Evolutionary conservation across 1,284 basidiomycete species (phyloP).

Genomic region (Retiboletus flavoniger): DNA sequence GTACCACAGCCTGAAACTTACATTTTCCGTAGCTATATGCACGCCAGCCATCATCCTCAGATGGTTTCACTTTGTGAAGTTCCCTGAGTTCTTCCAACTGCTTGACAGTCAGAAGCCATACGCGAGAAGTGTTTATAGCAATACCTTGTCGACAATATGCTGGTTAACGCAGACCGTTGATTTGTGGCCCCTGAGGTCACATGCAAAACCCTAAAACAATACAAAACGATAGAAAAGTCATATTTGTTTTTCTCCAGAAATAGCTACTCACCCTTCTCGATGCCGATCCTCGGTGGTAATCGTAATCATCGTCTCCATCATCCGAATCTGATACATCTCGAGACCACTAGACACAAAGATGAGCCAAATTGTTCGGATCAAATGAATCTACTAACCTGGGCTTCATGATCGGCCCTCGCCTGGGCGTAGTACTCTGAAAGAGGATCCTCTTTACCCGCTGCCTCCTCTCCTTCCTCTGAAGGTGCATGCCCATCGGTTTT

Average conservation of each 20-base stretch:
- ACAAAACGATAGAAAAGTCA: neutral
- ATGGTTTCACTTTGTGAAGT: constrained; percentile 56
- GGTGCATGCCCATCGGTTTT: constrained; percentile 2
- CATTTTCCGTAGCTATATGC: constrained; percentile 62
- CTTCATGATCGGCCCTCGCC: constrained; percentile 49
- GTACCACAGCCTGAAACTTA: constrained; percentile 24
- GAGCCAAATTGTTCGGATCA: neutral
- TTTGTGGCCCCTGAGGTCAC: constrained; percentile 48
- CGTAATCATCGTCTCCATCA: constrained; percentile 14
- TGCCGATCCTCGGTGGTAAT: neutral
- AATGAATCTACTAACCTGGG: constrained; percentile 35
- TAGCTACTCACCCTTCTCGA: constrained; percentile 18
- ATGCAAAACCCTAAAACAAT: constrained; percentile 52
- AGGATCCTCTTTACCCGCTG: constrained; percentile 44
- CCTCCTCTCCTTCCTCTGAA: constrained; percentile 4
- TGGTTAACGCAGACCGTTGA: constrained; percentile 51
- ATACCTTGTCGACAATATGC: constrained; percentile 66
- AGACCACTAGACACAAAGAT: constrained; percentile 21
- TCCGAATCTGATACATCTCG: constrained; percentile 28
- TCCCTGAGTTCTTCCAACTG: constrained; percentile 63
- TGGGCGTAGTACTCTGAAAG: constrained; percentile 60
- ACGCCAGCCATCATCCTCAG: constrained; percentile 62
- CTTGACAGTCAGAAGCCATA: constrained; percentile 3
- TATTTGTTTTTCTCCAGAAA: neutral
- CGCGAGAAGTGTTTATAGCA: neutral